Base-by-base conservation (phyloP, 2,329 filamentous ascomycete genomes). In the Cladophialophora exuberans region DNA sequence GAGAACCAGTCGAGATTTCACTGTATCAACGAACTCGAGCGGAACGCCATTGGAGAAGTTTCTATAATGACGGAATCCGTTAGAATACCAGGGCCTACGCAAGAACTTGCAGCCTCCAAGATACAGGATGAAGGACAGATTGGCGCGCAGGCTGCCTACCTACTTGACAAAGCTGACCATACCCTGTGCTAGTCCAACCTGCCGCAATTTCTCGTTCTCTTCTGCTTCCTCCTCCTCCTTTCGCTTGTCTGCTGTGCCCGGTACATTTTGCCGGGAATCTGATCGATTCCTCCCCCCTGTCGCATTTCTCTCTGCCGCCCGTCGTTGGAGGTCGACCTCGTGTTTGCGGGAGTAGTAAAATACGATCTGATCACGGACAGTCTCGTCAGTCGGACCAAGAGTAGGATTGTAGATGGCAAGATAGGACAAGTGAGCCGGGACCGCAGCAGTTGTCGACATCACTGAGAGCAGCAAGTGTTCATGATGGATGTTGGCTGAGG, bases 361-460 rank as follows among this genome's bases (percentile, higher is more conserved):
- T 64, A 97, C 89, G 60, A 97, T 90, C 74, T 99, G 90, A 65
- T 93, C 81, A 46, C 82, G 78, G 60, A 92, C 76, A 2, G 85
- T 88, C 67, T 90, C 87, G 69, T 91, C 88, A 70, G 81, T 83
- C 30, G 69, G 79, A 65, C 88, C 87, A 39, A 95, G 81, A 4
- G 87, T 84, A 28, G 95, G 94, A 71, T 96, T 97, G 79, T 96
- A 99, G 70, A 99, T 95, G 70, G 93, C 86, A 41, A 99, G 82
- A 71, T 94, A 97, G 65, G 89, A 88, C 25, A 97, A 83, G 68
- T 89, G 89, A 30, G 93, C 93, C 38, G 94, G 92, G 28, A 86
- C 76, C 61, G 88, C 71, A 31, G 44, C 33, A n/a, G 33, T 35
- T 20, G 45, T 13, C 43, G 56, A 55, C 56, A 59, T 59, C 33